Evolutionary conservation across 139 green algal genomes (phyloP), one percentile per base, ranked within the genome.

Genomic region (Monoraphidium neglectum): DNA sequence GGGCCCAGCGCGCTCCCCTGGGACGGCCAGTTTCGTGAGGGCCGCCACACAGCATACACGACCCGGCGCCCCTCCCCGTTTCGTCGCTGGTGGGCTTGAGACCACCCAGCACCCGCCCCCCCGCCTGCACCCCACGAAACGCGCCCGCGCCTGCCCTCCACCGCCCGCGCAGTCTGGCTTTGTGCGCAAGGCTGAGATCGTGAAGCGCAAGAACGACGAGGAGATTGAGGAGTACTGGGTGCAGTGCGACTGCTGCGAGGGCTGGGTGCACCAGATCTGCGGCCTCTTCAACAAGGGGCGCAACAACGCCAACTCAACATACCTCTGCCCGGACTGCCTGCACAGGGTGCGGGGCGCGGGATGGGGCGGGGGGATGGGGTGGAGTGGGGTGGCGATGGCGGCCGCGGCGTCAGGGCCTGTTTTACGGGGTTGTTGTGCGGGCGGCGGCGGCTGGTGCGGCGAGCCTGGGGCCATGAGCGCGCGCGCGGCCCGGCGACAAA

Each of bases 261-360:
- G 83, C 61, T 99, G 97, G 97, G 89, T 98, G 77, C 97, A 99
- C 85, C 87, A 97, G 84, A 92, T 99, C 40, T 98, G 96, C 80
- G 95, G 94, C 30, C 83, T 99, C 15, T 99, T 99, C 87, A 99
- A 99, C 87, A 94, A 95, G 72, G 89, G 93, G 4, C 88, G 90
- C 73, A 99, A 99, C 84, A 87, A 95, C 68, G 83, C 92, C 38
- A 87, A 95, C 43, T 83, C 81, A 23, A 88, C 92, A 80, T 99
- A 97, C 86, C 86, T 95, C 46, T 99, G 96, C 86, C 96, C 96
- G 2, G 73, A 90, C 36, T 99, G 96, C 87, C 86, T 97, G 33
- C 75, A 90, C 13, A 54, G 88, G 49, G 86, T 80, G 43, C 47
- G 74, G 49, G 24, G 18, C 28, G 65, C 18, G 38, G 2, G 46